Conservation (phyloP, 495 filamentous ascomycete genomes). For the Podospora tetraspora region DNA sequence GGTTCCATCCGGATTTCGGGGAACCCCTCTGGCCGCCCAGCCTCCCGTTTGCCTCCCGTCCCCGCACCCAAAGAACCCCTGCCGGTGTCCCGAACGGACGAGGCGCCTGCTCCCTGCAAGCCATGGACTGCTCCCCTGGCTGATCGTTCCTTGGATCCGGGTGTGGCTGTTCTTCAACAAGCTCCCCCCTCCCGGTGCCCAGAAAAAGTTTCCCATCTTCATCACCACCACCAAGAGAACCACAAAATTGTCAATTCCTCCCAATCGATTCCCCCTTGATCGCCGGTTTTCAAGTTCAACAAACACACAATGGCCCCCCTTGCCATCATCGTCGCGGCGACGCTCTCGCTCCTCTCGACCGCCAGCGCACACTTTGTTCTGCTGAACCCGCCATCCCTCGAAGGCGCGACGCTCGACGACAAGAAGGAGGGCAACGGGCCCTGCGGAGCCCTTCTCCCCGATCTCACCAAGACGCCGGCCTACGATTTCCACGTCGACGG, state of each 20-base stretch:
- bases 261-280: neutral
- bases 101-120: neutral
- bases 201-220: neutral
- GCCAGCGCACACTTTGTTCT: constrained; percentile 46
- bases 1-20: neutral
- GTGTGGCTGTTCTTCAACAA: neutral
- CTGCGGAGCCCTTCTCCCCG: constrained; percentile 44
- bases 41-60: neutral
- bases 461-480: constrained; percentile 30
- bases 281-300: neutral
- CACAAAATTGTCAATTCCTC: neutral
- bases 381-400: constrained; percentile 38
- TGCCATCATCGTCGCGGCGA: constrained; percentile 16
- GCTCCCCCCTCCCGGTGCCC: neutral
- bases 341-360: constrained; percentile 31
- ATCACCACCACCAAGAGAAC: neutral
- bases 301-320: constrained; percentile 28
- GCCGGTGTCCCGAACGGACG: neutral
- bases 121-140: neutral
- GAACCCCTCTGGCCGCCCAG: neutral
- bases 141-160: neutral
- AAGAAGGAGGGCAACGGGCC: constrained; percentile 35
- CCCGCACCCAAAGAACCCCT: neutral
- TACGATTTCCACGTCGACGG: constrained; percentile 51
- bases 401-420: constrained; percentile 38